Conservation (phyloP, 1,139 yeast species). For the Geotrichum fermentans region DNA sequence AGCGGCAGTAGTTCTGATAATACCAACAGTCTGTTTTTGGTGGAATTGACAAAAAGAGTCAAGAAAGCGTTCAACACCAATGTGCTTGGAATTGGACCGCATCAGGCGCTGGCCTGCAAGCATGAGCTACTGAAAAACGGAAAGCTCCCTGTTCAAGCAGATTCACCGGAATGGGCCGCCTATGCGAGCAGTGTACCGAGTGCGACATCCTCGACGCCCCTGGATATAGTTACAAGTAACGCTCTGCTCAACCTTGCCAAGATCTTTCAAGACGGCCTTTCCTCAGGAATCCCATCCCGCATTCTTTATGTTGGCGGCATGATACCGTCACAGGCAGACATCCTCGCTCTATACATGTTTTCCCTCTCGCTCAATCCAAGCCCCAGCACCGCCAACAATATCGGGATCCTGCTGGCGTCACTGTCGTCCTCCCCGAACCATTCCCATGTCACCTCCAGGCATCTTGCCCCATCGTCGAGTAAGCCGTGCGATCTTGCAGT, state of each 20-base stretch:
- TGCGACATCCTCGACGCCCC: constrained; percentile 4
- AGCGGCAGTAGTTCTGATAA: not conserved
- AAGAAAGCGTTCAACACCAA: not conserved
- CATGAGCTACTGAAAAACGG: constrained; percentile 10
- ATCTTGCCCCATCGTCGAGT: constrained; percentile 15
- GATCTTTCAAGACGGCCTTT: constrained; percentile 36
- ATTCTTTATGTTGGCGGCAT: constrained; percentile 30
- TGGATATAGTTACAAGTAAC: constrained; percentile 27
- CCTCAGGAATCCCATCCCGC: constrained; percentile 30
- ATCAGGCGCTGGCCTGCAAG: constrained; percentile 10
- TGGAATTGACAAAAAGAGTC: not conserved
- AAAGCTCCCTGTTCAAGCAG: constrained; percentile 7
- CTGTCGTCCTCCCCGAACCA: constrained; percentile 12
- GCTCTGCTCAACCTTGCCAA: constrained; percentile 36
- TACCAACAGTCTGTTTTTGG: not conserved
- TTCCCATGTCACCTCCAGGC: constrained; percentile 15
- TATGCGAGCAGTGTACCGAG: not conserved
- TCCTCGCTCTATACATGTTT: constrained; percentile 32
- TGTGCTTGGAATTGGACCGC: constrained; percentile 5
- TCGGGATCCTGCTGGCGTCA: constrained; percentile 35
- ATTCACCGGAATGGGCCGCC: constrained; percentile 13
- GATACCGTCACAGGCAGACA: constrained; percentile 32
- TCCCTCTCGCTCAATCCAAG: constrained; percentile 34
- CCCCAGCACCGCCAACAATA: constrained; percentile 37
- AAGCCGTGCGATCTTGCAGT: constrained; percentile 25